A percentile compares a stretch with the other conserved stretches of the same genome.
phyloP scores from a whole-genome alignment of 148 eudicot genomes.

The Oxyria digyna region DNA sequence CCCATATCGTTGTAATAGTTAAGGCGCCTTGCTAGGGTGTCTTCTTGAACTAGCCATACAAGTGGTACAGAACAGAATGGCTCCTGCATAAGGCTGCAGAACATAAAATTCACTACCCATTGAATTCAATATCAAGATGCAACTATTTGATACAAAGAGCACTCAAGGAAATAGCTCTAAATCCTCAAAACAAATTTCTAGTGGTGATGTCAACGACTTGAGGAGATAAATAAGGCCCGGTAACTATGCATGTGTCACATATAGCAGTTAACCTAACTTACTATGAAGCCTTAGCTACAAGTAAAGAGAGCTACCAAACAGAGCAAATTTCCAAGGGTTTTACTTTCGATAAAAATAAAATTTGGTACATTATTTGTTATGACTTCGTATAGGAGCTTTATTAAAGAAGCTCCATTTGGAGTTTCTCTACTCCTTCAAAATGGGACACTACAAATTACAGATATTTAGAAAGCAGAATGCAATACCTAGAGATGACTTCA shows the following conservation, averaged over 20 bases:
- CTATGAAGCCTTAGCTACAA: background rate
- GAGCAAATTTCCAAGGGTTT: background rate
- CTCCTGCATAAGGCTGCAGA: conserved; percentile 99
- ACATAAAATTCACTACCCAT: conserved; percentile 27
- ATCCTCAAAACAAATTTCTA: background rate
- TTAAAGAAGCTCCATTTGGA: background rate
- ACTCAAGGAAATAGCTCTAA: background rate
- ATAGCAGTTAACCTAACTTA: background rate
- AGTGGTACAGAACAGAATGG: conserved; percentile 95
- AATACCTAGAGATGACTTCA: conserved; percentile 66
- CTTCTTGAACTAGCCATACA: conserved; percentile 90
- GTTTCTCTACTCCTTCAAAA: background rate
- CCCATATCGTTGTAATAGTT: conserved; percentile 43
- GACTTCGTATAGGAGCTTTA: background rate
- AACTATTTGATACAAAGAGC: background rate
- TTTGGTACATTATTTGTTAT: background rate
- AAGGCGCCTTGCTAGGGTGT: conserved; percentile 74
- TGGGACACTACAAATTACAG: background rate
- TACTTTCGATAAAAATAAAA: background rate
- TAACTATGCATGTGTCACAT: background rate
- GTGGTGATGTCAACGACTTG: background rate
- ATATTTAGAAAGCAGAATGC: background rate
- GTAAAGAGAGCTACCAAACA: background rate
- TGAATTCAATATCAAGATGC: background rate
- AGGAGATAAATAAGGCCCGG: background rate